Conservation (phyloP, 768 basidiomycete genomes). For the Agrocybe pediades region DNA sequence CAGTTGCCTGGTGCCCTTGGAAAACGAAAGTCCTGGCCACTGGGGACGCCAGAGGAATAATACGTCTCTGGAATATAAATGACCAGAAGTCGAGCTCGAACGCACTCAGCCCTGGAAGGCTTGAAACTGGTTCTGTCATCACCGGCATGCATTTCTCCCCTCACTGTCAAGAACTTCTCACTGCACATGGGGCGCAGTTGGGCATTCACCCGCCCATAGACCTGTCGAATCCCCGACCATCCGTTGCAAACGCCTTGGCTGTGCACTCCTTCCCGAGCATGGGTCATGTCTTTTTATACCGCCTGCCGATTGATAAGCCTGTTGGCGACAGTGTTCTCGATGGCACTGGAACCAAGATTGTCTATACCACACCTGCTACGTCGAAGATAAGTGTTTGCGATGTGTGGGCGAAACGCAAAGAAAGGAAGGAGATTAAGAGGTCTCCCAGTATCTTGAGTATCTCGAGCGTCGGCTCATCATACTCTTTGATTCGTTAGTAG, state of each 20-base stretch:
- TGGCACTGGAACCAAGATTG: constrained; percentile 26
- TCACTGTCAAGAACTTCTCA: constrained; percentile 84
- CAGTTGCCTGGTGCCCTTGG: constrained; percentile 88
- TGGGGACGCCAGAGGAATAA: constrained; percentile 52
- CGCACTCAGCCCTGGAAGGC: constrained; percentile 40
- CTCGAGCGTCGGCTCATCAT: constrained; percentile 1
- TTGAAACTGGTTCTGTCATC: constrained; percentile 60
- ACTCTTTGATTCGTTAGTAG: constrained; percentile 6
- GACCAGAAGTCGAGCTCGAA: constrained; percentile 28
- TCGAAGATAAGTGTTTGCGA: constrained; percentile 30
- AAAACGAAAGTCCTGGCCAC: constrained; percentile 73
- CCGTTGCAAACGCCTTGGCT: constrained; percentile 38
- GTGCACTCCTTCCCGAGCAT: constrained; percentile 65
- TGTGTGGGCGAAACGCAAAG: constrained; percentile 30
- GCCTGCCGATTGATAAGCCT: constrained; percentile 44
- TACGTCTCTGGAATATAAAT: constrained; percentile 51
- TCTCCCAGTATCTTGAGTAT: constrained; percentile 4
- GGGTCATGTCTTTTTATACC: constrained; percentile 48
- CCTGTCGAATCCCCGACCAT: constrained; percentile 15
- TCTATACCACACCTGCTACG: constrained; percentile 26
- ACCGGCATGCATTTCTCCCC: constrained; percentile 75
- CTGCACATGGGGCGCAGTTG: constrained; percentile 58
- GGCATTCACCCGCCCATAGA: constrained; percentile 9
- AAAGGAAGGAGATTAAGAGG: constrained; percentile 21
- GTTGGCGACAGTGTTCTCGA: constrained; percentile 57